These are phyloP conservation scores for Peronospora belbahrii DNA, from an alignment of 352 stramenopile species.

Conservation along the genomic window DNA sequence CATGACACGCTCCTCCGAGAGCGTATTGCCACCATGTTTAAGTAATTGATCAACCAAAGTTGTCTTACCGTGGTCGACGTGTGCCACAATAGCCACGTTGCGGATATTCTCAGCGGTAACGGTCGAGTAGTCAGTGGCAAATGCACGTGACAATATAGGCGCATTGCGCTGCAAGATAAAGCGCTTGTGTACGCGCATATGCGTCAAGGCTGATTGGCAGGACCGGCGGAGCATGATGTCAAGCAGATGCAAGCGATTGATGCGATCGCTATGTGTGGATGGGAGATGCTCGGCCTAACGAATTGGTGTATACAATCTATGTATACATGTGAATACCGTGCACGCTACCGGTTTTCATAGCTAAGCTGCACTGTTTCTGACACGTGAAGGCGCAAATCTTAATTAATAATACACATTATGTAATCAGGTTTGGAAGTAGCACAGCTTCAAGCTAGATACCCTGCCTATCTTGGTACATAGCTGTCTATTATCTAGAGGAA, in stretches of 20 bases:
- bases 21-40: conserved; percentile 89
- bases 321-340: neutral
- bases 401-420: too few species aligned
- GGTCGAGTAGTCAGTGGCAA: conserved; percentile 34
- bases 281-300: too few species aligned
- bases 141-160: conserved; percentile 29
- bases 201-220: conserved; percentile 36
- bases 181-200: conserved; percentile 22
- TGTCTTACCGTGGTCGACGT: conserved; percentile 99
- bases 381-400: too few species aligned
- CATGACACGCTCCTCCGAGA: conserved; percentile 91
- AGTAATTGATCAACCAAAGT: conserved; percentile 97
- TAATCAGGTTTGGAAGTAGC: too few species aligned
- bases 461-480: too few species aligned
- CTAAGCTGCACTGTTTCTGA: too few species aligned
- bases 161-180: conserved; percentile 25
- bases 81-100: conserved; percentile 88
- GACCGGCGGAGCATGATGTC: conserved; percentile 51
- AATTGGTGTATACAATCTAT: too few species aligned
- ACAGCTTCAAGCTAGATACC: too few species aligned
- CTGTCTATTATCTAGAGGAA: too few species aligned
- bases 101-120: conserved; percentile 56
- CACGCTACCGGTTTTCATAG: neutral
- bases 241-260: conserved; percentile 10
- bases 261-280: conserved; percentile 11